Base-by-base conservation (phyloP, 1,139 yeast genomes). In the Diutina siamensis region DNA sequence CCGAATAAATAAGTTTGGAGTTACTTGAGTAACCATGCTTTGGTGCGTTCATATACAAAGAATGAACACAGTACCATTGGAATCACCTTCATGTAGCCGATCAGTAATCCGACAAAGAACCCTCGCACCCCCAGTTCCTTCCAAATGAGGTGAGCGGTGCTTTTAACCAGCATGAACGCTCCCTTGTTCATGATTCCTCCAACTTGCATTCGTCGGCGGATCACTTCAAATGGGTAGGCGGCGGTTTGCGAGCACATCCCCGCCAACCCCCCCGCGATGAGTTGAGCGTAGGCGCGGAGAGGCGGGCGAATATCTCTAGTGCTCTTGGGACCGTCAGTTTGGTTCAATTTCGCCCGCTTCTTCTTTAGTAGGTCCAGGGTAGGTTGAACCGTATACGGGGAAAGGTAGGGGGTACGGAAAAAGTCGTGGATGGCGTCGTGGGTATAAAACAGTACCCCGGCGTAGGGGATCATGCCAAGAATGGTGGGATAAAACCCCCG, bases 61-160 rank as follows among this genome's bases (percentile, higher is more conserved):
- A 89, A 92, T 15, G 96, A 83, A 62, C 97, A 89, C 45, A 97
- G 95, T 57, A 82, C 92, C 98, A 92, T 92, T 17, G 99, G 99
- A 19, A 85, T 80, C 41, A 92, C 95, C 63, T 92, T 92, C 57
- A 92, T 76, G 61, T 88, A 92, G 1, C 99, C 98, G 54, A 94
- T 92, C 53, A 94, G 82, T 56, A 92, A 72, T 3, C 99, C 99
- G 13, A 92, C 94, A 59, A 85, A 92, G 58, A 83, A 87, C 3
- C 98, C 98, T 53, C 78, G 69, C 52, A 85, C 53, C 0, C 99
- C 98, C 44, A 78, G 71, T 57, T 85, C 92, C 45, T 65, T 65
- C 56, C 73, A 81, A 18, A 89, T 81, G 52, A 83, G 68, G 35
- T 67, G 64, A 10, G 74, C 73, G 0, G 82, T 76, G 45, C 65